Evolutionary conservation across 1,284 basidiomycete species (phyloP).

Genomic region (Malassezia vespertilionis): DNA sequence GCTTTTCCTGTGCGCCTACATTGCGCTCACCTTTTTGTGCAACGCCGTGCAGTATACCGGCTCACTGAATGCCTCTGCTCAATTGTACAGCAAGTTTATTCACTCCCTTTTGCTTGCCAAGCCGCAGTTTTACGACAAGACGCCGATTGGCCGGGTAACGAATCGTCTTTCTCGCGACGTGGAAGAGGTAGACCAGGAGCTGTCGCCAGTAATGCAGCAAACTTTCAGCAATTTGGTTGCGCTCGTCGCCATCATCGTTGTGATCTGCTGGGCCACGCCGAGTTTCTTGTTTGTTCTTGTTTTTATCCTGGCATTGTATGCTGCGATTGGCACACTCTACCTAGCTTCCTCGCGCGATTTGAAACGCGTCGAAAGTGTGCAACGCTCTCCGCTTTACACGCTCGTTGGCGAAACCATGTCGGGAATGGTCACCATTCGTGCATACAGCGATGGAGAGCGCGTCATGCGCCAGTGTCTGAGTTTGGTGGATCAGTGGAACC

Average conservation of each 20-base stretch:
- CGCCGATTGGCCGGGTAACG: constrained; percentile 44
- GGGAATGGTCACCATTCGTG: constrained; percentile 73
- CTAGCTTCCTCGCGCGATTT: constrained; percentile 43
- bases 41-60: constrained; percentile 31
- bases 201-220: constrained; percentile 19
- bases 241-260: constrained; percentile 21
- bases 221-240: constrained; percentile 16
- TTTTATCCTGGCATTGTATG: constrained; percentile 33
- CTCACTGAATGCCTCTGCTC: constrained; percentile 33
- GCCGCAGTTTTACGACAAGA: constrained; percentile 43
- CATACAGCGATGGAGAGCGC: constrained; percentile 67
- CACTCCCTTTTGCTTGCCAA: constrained; percentile 73
- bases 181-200: constrained; percentile 46
- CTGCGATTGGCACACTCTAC: constrained; percentile 41
- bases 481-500: constrained; percentile 50
- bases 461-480: constrained; percentile 55
- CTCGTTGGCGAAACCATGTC: constrained; percentile 56
- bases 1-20: constrained; percentile 26
- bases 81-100: constrained; percentile 53
- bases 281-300: constrained; percentile 26
- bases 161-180: constrained; percentile 46
- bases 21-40: constrained; percentile 29
- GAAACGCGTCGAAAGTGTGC: constrained; percentile 45
- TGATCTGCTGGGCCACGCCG: constrained; percentile 43
- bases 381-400: constrained; percentile 45